Evolutionary conservation across 2,329 filamentous ascomycete species (phyloP), one percentile per base, ranked within the genome.

Genomic region (Metarhizium anisopliae): DNA sequence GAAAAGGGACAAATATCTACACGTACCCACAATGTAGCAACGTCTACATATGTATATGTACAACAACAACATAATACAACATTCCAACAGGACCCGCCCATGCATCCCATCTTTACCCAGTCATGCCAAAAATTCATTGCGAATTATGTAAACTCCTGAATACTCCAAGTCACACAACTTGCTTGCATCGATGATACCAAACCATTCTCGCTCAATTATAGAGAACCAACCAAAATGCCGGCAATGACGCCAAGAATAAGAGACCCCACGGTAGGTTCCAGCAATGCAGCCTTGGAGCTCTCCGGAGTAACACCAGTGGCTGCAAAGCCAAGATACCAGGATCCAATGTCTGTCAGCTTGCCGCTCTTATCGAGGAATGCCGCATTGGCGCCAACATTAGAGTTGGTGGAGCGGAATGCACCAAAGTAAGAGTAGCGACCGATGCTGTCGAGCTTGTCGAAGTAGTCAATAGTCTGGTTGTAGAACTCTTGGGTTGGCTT

Each of bases 361-460:
- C 89, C 89, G 16, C 81, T 75, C 47, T 81, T 74, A 64, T 83
- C 85, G 50, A 93, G 75, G 75, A 94, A 86, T 1, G 84, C 81
- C 1, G 79, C 83, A 58, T 91, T 89, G 3, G 84, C 77, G 0
- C 89, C 89, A 6, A 92, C 84, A 61, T 91, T 93, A 59, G 85
- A 87, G 16, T 81, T 81, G 52, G 78, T 73, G 3, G 81, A 83
- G 53, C 87, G 80, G 66, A 93, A 93, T 8, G 85, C 79, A 50
- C 87, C 89, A 63, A 91, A 94, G 68, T 87, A 87, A 0, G 85
- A 84, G 68, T 93, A 93, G 32, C 81, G 80, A 2, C 78, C 82
- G 16, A 91, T 76, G 55, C 79, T 84, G 43, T 66, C 59, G 32
- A 67, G 61, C 50, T 63, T 65, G 55, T 93, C 88, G 58, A 93